Evolutionary conservation across 257 asterid genomes (phyloP), one percentile per base, ranked within the genome.

Genomic region (Solanum pennellii): DNA sequence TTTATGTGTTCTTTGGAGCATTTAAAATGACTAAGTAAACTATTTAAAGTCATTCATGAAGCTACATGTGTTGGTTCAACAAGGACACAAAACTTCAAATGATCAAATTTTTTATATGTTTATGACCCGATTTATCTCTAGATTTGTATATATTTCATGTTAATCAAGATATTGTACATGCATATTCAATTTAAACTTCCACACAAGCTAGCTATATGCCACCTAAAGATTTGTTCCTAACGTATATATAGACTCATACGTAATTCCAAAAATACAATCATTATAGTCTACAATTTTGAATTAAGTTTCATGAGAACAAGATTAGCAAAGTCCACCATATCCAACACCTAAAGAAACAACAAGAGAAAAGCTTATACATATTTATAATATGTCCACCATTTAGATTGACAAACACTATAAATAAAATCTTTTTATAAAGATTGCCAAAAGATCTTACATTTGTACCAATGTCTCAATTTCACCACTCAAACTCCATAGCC

Each of bases 401-500:
- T 21, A 66, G 35, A 82, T 45, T 82, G 74, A 12, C 83, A 83
- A 69, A 80, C 75, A 83, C 13, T 49, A 71, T 33, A 21, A 23
- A 27, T 1, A 12, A 56, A 1, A 42, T 23, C 37, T 44, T 21
- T 20, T 12, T 77, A 83, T 79, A 41, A 41, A 65, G 37, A 47
- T 27, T 87, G 35, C 21, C 62, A 16, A 59, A 39, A 59, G 69
- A 52, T n/a, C 47, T 21, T 68, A 68, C 16, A 15, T 85, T n/a
- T 85, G 60, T 11, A 68, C 13, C 62, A 79, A 13, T 60, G 71
- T 56, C 62, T 82, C 73, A 83, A 71, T 42, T 83, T 39, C 79
- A 88, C 69, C 88, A 47, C 86, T 87, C 87, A 87, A 88, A 83
- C 42, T 83, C 83, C 85, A 84, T 84, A 42, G 77, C 86, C 84